A percentile compares a stretch with the other conserved stretches of the same genome.
Evolutionary conservation across 169 alveolate species (phyloP).

Genomic region (Plasmodium blacklocki): DNA sequence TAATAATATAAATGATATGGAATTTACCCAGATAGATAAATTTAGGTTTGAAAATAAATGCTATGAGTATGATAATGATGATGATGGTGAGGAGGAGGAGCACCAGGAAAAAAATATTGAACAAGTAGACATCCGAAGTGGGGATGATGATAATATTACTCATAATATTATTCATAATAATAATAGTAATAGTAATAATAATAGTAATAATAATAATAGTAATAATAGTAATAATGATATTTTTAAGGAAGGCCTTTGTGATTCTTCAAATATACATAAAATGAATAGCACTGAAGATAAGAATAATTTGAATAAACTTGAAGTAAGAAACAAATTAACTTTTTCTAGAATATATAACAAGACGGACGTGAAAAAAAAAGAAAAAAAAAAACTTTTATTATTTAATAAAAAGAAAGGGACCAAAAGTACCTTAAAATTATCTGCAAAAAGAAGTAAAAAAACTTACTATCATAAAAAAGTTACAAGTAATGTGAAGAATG

Average conservation of each 20-base stretch:
- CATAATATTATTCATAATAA: too few relatives aligned
- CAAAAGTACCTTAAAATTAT: background rate
- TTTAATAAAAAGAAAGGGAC: background rate
- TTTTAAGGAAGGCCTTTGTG: too few relatives aligned
- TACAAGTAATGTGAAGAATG: constrained; percentile 46
- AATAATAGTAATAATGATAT: too few relatives aligned
- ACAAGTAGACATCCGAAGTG: background rate
- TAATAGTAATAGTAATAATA: too few relatives aligned
- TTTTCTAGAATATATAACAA: too few relatives aligned
- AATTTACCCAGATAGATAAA: constrained; percentile 14
- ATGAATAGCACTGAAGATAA: too few relatives aligned
- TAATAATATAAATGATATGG: constrained; percentile 10
- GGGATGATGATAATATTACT: too few relatives aligned
- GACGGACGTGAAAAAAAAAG: background rate
- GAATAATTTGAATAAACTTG: too few relatives aligned
- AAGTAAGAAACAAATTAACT: too few relatives aligned
- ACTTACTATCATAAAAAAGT: constrained; percentile 14
- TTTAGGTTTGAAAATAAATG: constrained; percentile 34
- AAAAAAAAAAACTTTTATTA: constrained; percentile 6
- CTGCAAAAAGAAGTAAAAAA: background rate
- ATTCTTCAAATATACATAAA: too few relatives aligned
- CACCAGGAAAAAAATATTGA: constrained; percentile 1
- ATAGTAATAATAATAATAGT: too few relatives aligned
- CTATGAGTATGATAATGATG: background rate
- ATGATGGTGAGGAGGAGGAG: background rate